Evolutionary conservation across 2,329 filamentous ascomycete species (phyloP), one percentile per base, ranked within the genome.

Genomic region (Nothomitra cinnamomea): DNA sequence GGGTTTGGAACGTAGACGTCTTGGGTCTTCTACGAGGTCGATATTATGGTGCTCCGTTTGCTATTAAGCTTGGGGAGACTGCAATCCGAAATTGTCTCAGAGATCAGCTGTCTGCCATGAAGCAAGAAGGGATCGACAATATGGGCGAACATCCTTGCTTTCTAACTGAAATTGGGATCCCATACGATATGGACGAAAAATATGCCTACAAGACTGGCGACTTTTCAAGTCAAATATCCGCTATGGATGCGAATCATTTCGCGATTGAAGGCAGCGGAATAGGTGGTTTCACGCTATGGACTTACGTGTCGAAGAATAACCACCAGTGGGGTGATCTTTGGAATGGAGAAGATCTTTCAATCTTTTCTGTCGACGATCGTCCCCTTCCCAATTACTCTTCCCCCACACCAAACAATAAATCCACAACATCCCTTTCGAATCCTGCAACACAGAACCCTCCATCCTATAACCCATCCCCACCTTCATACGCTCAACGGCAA

Each of bases 161-260:
- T 3, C 80, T 95, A 66, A 94, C 87, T 0, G 92, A 98, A 64
- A 96, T 96, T 62, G 92, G 92, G 6, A 95, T 98, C 55, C 92
- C 92, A 0, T 98, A 95, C 64, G 92, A 98, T 64, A 96, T 98
- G 94, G 90, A 98, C 63, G 82, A 95, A 59, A 89, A 95, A 67
- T 76, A 92, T 62, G 92, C 92, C 1, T 98, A 98, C 69, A 86
- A 87, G 68, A 95, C 87, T 4, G 92, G 94, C 6, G 86, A 98
- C 66, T 98, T 95, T 67, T 83, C 85, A 45, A 95, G 87, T 61
- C 92, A 98, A 65, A 85, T 84, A 35, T 80, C 86, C 1, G 92
- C 92, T 5, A 83, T 98, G 72, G 92, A 98, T 67, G 92, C 94
- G 53, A 98, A 96, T 64, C 87, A 95, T 64, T 98, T 83, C 69